Conservation (phyloP, 352 stramenopile genomes). For the Phytophthora boehmeriae region DNA sequence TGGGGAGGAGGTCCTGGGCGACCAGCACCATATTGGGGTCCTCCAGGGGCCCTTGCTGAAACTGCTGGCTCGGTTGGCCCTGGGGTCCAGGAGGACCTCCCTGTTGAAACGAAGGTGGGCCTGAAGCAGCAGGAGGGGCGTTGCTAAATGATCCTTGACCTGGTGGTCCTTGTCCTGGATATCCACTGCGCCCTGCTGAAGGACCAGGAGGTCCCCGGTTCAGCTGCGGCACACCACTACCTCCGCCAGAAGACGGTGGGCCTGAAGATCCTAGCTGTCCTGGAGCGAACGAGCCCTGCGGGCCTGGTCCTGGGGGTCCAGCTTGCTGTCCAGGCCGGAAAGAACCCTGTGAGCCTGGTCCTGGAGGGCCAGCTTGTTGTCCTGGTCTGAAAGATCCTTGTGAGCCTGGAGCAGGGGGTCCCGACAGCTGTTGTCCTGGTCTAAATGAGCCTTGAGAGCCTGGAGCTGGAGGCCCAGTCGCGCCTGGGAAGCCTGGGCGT, state of each 20-base stretch:
- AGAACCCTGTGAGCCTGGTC: conserved; percentile 2
- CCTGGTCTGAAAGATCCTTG: conserved; percentile 23
- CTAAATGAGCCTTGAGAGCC: conserved; percentile 27
- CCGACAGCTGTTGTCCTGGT: conserved; percentile 17
- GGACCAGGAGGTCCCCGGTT: conserved; percentile 34
- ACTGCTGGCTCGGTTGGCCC: conserved; percentile 22
- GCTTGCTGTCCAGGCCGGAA: conserved; percentile 22
- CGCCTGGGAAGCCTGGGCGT: conserved; percentile 19
- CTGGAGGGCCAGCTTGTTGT: conserved; percentile 6
- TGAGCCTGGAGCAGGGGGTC: conserved; percentile 13
- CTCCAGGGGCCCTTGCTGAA: conserved; percentile 31
- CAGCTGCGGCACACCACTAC: conserved; percentile 35
- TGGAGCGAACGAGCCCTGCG: not conserved
- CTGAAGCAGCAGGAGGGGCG: conserved; percentile 5
- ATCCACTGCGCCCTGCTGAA: conserved; percentile 17
- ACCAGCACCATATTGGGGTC: conserved; percentile 16
- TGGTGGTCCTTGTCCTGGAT: conserved; percentile 21
- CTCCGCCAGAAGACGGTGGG: conserved; percentile 45
- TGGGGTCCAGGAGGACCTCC: conserved; percentile 17
- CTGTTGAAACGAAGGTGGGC: conserved; percentile 27
- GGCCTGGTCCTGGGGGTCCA: conserved; percentile 1
- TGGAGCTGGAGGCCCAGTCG: conserved; percentile 9
- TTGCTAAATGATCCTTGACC: conserved; percentile 24
- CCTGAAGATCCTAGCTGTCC: conserved; percentile 21
- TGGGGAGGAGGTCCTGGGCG: conserved; percentile 1